Base-by-base conservation (phyloP, 2,329 filamentous ascomycete species). In the Fusarium redolens region DNA sequence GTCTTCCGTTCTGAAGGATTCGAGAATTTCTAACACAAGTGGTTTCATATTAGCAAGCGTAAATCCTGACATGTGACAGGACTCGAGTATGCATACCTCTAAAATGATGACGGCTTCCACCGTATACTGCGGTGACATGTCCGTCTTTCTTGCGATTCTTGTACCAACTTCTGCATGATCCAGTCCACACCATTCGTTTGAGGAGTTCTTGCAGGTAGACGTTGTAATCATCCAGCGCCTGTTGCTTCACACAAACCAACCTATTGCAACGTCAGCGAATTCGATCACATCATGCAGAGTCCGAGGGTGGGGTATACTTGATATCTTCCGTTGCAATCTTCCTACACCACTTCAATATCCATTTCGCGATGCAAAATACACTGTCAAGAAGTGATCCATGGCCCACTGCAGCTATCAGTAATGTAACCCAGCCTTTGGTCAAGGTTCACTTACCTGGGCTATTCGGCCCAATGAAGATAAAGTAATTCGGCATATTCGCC, bases 161-260 rank as follows among this genome's bases (percentile, higher is more conserved):
- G 48, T 61, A 65, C 57, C 62, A 65, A 9, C 47, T 54, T 28
- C 40, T 10, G 2, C 62, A 65, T 14, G 57, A 47, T 8, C 61
- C 57, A 5, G 61, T 43, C 68, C 68, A 73, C 3, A 71, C 65
- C 15, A 57, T 69, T 0, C 37, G 13, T 30, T 59, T 64, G 14
- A 71, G 17, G 4, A 66, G 58, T 35, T 63, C 64, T 55, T 68
- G 55, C 5, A 41, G 18, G 22, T 64, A 73, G 2, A 28, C 25
- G 33, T 71, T 73, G 38, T 63, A 68, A 4, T 73, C 64, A n/a
- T 56, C 57, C 11, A 69, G 28, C 2, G 52, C 64, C 4, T 35
- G 30, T 10, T 60, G 35, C 3, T 40, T 41, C 7, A 72, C 62
- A n/a, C 31, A 50, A 1, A 60, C 35, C 22, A 52, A 62, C 9